A percentile compares a stretch with the other conserved stretches of the same genome.
Evolutionary conservation across 805 yeast genomes (phyloP).

Genomic region (Saccharomycopsis guyanensis): DNA sequence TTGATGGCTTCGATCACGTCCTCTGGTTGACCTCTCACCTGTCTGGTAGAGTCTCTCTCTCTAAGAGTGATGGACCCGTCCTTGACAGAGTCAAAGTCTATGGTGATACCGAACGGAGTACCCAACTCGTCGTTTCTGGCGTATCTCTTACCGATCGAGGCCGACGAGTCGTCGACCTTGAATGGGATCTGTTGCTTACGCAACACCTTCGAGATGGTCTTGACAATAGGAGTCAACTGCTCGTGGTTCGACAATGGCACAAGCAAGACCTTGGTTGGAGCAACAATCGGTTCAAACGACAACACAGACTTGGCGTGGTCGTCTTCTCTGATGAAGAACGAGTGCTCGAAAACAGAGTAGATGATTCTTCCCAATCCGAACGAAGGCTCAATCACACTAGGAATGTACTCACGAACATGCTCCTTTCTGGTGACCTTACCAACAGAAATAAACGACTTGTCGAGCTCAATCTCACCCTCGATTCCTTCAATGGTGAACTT

Average conservation of each 20-base stretch:
- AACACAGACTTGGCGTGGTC: conserved; percentile 82
- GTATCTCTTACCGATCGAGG: conserved; percentile 95
- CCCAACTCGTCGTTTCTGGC: conserved; percentile 98
- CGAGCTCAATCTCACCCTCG: conserved; percentile 61
- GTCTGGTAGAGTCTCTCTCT: conserved; percentile 95
- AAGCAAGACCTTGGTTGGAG: conserved; percentile 94
- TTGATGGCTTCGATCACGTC: conserved; percentile 69
- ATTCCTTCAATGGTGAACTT: conserved; percentile 60
- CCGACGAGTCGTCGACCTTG: conserved; percentile 95
- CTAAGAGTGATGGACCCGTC: conserved; percentile 89
- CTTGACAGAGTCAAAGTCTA: conserved; percentile 86
- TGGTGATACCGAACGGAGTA: conserved; percentile 96
- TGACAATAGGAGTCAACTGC: conserved; percentile 67
- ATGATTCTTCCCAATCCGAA: conserved; percentile 98
- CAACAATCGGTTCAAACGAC: conserved; percentile 90
- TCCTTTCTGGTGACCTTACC: conserved; percentile 73
- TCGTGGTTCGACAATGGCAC: conserved; percentile 89
- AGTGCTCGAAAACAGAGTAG: conserved; percentile 88
- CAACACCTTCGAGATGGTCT: conserved; percentile 59
- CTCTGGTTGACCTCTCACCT: conserved; percentile 84
- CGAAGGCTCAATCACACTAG: conserved; percentile 98
- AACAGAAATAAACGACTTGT: conserved; percentile 61
- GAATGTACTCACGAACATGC: conserved; percentile 91
- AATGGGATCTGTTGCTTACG: conserved; percentile 82
- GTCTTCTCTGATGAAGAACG: conserved; percentile 91